Percentiles rank a stretch among this genome's conserved stretches.
phyloP scores from a whole-genome alignment of 345 rosid genomes.

The Hibiscus mutabilis region DNA sequence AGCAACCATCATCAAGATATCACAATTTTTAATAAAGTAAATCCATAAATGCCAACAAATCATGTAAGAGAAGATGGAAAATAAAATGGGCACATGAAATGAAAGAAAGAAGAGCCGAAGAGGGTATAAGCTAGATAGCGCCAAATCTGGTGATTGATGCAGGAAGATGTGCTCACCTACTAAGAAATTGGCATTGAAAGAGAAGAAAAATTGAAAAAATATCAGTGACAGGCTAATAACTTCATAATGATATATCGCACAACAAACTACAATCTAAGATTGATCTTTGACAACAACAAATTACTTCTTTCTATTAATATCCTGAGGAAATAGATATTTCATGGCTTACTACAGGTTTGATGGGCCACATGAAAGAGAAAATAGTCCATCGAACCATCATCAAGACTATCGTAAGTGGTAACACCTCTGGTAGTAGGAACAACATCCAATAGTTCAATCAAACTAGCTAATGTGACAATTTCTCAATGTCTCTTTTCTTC shows the following conservation, averaged over 20 bases:
- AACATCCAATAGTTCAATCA: constrained; percentile 33
- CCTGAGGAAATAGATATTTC: constrained; percentile 15
- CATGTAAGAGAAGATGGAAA: not conserved
- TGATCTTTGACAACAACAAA: constrained; percentile 6
- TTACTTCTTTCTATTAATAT: not conserved
- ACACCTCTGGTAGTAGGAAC: constrained; percentile 35
- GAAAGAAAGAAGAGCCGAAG: not conserved
- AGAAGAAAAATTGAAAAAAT: not conserved
- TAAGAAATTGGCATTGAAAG: constrained; percentile 2
- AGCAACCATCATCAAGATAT: not conserved
- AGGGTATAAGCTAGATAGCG: not conserved
- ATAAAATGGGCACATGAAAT: not conserved
- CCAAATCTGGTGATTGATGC: constrained; percentile 7
- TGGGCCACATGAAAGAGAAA: constrained; percentile 6
- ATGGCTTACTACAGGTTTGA: constrained; percentile 25
- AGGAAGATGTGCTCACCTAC: constrained; percentile 9
- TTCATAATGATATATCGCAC: constrained; percentile 5
- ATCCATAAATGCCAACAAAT: not conserved
- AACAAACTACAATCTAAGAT: constrained; percentile 17
- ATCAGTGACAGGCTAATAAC: constrained; percentile 2
- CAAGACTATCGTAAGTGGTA: constrained; percentile 42
- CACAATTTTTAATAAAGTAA: not conserved
- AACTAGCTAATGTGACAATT: constrained; percentile 30
- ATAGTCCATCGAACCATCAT: constrained; percentile 47
- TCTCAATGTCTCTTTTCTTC: constrained; percentile 34